Percentiles rank a stretch among this genome's conserved stretches.
Conservation (phyloP, 2,329 filamentous ascomycete species). For the Thielaviopsis musarum region DNA sequence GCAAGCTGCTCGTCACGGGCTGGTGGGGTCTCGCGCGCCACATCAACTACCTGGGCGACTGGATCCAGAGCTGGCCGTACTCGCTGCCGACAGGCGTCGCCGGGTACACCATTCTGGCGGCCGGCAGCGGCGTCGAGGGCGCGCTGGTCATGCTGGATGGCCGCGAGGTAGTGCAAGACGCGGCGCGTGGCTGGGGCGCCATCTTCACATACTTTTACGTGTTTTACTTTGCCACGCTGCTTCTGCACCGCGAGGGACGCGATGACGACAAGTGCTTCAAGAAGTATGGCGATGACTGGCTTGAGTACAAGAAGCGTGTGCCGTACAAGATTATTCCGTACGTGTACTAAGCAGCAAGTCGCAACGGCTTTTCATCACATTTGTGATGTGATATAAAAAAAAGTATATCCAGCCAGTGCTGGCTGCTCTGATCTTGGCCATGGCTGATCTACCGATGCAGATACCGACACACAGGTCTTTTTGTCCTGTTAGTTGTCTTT, state of each 20-base stretch:
- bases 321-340: slow-evolving; percentile 70
- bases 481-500: background rate
- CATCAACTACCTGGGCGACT: slow-evolving; percentile 93
- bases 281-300: slow-evolving; percentile 91
- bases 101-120: slow-evolving; percentile 56
- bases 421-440: no score
- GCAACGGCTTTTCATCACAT: background rate
- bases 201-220: slow-evolving; percentile 90
- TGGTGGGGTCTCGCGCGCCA: slow-evolving; percentile 91
- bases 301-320: slow-evolving; percentile 70
- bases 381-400: no score
- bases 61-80: slow-evolving; percentile 86
- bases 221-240: slow-evolving; percentile 72
- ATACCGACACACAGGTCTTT: background rate
- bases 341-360: slow-evolving; percentile 43
- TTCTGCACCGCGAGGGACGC: slow-evolving; percentile 70
- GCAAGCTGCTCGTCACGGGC: slow-evolving; percentile 63
- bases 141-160: slow-evolving; percentile 42
- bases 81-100: slow-evolving; percentile 72
- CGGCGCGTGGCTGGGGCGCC: slow-evolving; percentile 67
- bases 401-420: no score
- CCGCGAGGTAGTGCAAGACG: slow-evolving; percentile 51
- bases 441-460: background rate
- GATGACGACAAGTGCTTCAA: slow-evolving; percentile 81
- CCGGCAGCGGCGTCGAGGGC: slow-evolving; percentile 30